Evolutionary conservation across 192 early-diverging fungal species (phyloP).

Genomic region (Coemansia sp.): DNA sequence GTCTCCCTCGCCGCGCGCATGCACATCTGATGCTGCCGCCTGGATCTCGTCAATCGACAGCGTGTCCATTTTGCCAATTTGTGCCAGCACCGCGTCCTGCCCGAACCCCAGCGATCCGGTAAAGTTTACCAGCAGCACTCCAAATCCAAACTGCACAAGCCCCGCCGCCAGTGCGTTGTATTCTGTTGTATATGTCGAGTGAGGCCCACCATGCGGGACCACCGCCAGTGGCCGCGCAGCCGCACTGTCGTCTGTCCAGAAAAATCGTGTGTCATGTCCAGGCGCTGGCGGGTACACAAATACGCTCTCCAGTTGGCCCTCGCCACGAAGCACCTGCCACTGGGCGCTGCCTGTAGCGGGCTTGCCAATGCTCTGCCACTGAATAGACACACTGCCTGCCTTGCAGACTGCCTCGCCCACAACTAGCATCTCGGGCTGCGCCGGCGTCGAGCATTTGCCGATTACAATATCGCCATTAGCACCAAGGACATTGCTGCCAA

Average conservation of each 20-base stretch:
- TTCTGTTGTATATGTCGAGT: conserved; percentile 56
- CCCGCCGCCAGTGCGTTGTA: conserved; percentile 51
- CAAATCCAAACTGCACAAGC: conserved; percentile 63
- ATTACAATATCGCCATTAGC: conserved; percentile 50
- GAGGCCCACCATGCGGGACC: conserved; percentile 82
- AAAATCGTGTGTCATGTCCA: conserved; percentile 15
- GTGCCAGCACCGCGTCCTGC: conserved; percentile 61
- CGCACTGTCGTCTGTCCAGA: conserved; percentile 21
- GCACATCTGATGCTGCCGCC: conserved; percentile 26
- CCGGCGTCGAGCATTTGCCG: conserved; percentile 57
- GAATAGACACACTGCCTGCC: neutral
- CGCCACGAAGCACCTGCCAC: conserved; percentile 20
- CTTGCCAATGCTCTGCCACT: conserved; percentile 16
- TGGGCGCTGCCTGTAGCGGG: neutral
- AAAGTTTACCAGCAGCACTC: conserved; percentile 72
- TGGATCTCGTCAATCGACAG: conserved; percentile 69
- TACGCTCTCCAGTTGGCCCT: conserved; percentile 25
- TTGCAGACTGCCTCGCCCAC: conserved; percentile 24
- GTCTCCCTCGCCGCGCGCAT: conserved; percentile 52
- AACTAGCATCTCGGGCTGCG: conserved; percentile 48
- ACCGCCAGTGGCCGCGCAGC: conserved; percentile 60
- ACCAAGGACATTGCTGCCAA: conserved; percentile 52
- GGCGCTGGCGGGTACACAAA: conserved; percentile 34
- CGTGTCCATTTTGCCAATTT: conserved; percentile 68
- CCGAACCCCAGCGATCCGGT: conserved; percentile 79